A percentile compares a stretch with the other conserved stretches of the same genome.
phyloP scores from a whole-genome alignment of 176 grass and related monocot species.

The Oryza longistaminata region DNA sequence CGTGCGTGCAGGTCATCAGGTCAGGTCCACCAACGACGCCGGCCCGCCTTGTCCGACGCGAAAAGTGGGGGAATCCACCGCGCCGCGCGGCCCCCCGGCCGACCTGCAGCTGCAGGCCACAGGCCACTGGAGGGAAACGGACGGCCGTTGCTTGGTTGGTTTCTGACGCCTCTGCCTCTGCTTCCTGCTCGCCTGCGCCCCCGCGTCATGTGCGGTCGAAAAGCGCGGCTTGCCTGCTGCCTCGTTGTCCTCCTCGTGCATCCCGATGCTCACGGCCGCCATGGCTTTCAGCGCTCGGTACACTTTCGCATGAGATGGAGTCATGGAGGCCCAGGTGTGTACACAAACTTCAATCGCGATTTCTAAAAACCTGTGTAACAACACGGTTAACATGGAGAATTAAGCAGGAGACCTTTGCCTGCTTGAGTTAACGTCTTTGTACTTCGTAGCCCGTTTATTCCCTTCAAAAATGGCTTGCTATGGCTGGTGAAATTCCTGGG shows the following conservation, averaged over 20 bases:
- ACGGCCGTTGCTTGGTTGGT: not conserved
- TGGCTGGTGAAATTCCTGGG: too few species aligned
- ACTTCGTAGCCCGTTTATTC: too few species aligned
- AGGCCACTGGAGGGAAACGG: not conserved
- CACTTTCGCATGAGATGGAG: too few species aligned
- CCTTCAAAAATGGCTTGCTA: too few species aligned
- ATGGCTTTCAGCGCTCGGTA: not conserved
- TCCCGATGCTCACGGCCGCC: not conserved
- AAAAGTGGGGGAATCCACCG: not conserved
- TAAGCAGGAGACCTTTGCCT: too few species aligned
- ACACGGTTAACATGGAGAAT: too few species aligned
- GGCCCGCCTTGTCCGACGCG: not conserved
- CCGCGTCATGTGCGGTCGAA: conserved; percentile 2
- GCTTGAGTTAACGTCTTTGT: too few species aligned
- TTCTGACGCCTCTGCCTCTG: not conserved
- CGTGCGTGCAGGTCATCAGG: not conserved
- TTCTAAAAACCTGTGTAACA: too few species aligned
- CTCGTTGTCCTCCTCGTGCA: not conserved
- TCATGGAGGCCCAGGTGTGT: too few species aligned
- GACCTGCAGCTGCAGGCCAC: conserved; percentile 3
- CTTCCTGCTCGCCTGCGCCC: not conserved
- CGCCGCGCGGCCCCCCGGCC: not conserved
- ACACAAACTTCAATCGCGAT: too few species aligned
- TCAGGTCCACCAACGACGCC: conserved; percentile 5
- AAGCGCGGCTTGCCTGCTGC: not conserved